Percentiles rank a stretch among this genome's conserved stretches.
Conservation (phyloP, 2,329 filamentous ascomycete species). For the Xylariaceae sp. region DNA sequence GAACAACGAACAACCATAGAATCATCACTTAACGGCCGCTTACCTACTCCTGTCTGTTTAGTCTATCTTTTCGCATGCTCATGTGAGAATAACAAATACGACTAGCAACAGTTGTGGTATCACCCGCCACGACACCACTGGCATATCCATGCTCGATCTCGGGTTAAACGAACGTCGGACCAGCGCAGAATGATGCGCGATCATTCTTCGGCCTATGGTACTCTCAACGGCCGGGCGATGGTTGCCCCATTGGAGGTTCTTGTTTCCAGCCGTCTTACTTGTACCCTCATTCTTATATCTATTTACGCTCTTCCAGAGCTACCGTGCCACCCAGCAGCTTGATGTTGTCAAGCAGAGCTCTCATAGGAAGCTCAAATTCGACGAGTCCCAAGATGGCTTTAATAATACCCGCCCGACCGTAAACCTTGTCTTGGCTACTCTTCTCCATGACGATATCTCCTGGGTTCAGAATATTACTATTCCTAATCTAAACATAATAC, state of each 20-base stretch:
- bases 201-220: slow-evolving; percentile 17
- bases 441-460: slow-evolving; percentile 33
- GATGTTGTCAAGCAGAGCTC: slow-evolving; percentile 8
- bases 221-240: slow-evolving; percentile 15
- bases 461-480: slow-evolving; percentile 36
- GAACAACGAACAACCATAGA: no score
- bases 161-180: slow-evolving; percentile 3
- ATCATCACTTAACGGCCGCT: no score
- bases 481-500: slow-evolving; percentile 40
- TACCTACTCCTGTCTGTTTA: not conserved
- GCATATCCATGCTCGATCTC: not conserved
- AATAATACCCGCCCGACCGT: slow-evolving; percentile 28
- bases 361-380: slow-evolving; percentile 12
- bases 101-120: not conserved
- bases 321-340: slow-evolving; percentile 6
- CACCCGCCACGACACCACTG: not conserved
- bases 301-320: slow-evolving; percentile 16
- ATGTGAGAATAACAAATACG: not conserved
- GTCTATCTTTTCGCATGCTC: not conserved
- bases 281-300: slow-evolving; percentile 10
- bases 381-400: slow-evolving; percentile 8
- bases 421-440: slow-evolving; percentile 37
- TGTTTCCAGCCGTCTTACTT: slow-evolving; percentile 15
- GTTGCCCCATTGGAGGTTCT: slow-evolving; percentile 21
- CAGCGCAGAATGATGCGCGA: slow-evolving; percentile 20